Evolutionary conservation across 371 early-diverging fungal genomes (phyloP).

Genomic region (Rhizopus arrhizus): DNA sequence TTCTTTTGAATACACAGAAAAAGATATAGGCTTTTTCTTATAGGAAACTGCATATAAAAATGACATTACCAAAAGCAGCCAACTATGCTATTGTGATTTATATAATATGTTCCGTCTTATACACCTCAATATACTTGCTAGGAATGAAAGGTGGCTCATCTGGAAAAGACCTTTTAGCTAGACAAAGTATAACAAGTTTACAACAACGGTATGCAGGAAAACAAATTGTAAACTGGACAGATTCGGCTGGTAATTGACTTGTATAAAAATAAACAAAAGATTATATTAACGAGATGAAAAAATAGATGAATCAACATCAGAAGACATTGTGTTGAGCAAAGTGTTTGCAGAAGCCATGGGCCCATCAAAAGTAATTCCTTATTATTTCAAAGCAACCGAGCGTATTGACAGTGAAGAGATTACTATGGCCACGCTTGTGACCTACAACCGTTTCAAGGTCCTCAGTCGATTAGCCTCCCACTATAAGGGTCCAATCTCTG

Average conservation of each 20-base stretch:
- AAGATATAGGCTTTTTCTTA: no score
- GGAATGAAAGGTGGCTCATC: conserved; percentile 17
- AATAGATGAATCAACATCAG: no score
- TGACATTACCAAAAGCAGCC: conserved; percentile 34
- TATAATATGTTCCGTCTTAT: conserved; percentile 29
- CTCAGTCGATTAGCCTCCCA: conserved; percentile 47
- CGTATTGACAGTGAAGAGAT: conserved; percentile 58
- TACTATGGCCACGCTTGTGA: conserved; percentile 47
- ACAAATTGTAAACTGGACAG: conserved; percentile 36
- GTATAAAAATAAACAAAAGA: no score
- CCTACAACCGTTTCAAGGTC: conserved; percentile 51
- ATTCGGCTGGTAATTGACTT: background rate
- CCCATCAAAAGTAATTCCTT: conserved; percentile 64
- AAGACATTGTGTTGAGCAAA: background rate
- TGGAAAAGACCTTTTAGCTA: conserved; percentile 2
- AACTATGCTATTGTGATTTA: conserved; percentile 26
- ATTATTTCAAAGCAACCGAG: conserved; percentile 59
- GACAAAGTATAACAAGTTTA: conserved; percentile 23
- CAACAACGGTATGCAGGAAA: conserved; percentile 32
- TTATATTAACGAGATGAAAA: no score
- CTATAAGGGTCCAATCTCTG: conserved; percentile 43
- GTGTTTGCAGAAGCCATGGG: conserved; percentile 67
- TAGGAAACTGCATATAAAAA: background rate
- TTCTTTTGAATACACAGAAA: no score
- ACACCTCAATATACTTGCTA: conserved; percentile 30